Base-by-base conservation (phyloP, 164 flowering plant species). In the Annona squamosa region DNA sequence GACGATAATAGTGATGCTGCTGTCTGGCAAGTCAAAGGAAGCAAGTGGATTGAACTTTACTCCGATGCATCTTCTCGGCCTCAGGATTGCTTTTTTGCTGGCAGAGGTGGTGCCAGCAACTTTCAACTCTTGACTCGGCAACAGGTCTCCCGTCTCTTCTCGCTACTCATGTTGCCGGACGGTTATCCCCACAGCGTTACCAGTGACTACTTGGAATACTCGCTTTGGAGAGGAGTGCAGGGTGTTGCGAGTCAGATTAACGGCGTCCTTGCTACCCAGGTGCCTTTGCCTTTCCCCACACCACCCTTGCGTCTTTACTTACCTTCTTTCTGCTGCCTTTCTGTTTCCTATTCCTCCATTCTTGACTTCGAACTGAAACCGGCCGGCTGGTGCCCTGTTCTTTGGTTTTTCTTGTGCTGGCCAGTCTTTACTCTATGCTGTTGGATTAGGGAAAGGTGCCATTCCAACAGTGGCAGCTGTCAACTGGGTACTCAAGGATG, bases 401-500 rank as follows among this genome's bases (percentile, higher is more conserved):
- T 26, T 26, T 26, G 37, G 37, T 26, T 16, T 42, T 37, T 26
- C 12, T 65, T 75, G 17, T 46, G 37, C 37, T 26, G 37, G 37
- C 37, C 70, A 93, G 98, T 83, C 97, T 71, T 85, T 96, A 87
- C 92, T 96, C 75, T 96, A 88, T 83, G 98, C 99, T 67, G 89
- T 96, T 84, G 99, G 99, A 68, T 81, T 95, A 84, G 99, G 99
- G 5, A 95, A 90, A 81, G 98, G 99, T 75, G 94, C 93, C 26
- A 95, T 93, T 84, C 98, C 99, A 43, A 86, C 95, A 41, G 98
- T 98, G 9, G 98, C 99, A 26, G 99, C 99, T 19, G 84, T 95
- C 48, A 96, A 87, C 83, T 96, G 99, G 99, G 97, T 93, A 44
- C 87, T 93, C 1, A 93, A 93, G 84, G 99, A 96, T 85, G 99